phyloP scores from a whole-genome alignment of 768 basidiomycete genomes.

The Collybiopsis confluens region DNA sequence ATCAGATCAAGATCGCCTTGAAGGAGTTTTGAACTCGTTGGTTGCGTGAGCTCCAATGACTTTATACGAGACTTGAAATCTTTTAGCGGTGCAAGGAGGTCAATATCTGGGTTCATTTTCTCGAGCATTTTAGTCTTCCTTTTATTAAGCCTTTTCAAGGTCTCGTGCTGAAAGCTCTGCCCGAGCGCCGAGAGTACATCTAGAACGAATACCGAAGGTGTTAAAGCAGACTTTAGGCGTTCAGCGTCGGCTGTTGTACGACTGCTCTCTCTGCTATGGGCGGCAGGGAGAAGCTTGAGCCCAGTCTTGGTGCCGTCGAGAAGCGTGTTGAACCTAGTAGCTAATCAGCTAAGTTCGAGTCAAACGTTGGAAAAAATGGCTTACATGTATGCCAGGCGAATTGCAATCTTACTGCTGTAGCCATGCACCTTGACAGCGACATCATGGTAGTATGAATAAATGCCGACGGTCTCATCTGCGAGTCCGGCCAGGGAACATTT shows the following conservation, averaged over 20 bases:
- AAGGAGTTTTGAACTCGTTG: background rate
- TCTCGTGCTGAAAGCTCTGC: too few relatives aligned
- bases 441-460: constrained; percentile 41
- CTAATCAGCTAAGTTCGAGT: background rate
- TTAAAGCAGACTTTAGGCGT: constrained; percentile 7
- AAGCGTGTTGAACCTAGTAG: constrained; percentile 55
- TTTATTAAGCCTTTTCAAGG: too few relatives aligned
- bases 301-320: constrained; percentile 73
- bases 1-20: background rate
- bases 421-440: constrained; percentile 42
- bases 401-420: constrained; percentile 38
- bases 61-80: background rate
- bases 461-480: constrained; percentile 31
- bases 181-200: too few relatives aligned
- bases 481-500: constrained; percentile 32
- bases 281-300: constrained; percentile 36
- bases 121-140: too few relatives aligned
- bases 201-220: background rate
- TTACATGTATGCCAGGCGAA: constrained; percentile 64
- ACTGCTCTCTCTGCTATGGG: constrained; percentile 37
- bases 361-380: constrained; percentile 17
- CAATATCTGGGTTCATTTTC: background rate
- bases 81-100: background rate
- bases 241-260: constrained; percentile 19
- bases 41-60: background rate